Percentiles rank a stretch among this genome's conserved stretches.
Evolutionary conservation across 192 early-diverging fungal species (phyloP).

Genomic region (Gonapodya prolifera): DNA sequence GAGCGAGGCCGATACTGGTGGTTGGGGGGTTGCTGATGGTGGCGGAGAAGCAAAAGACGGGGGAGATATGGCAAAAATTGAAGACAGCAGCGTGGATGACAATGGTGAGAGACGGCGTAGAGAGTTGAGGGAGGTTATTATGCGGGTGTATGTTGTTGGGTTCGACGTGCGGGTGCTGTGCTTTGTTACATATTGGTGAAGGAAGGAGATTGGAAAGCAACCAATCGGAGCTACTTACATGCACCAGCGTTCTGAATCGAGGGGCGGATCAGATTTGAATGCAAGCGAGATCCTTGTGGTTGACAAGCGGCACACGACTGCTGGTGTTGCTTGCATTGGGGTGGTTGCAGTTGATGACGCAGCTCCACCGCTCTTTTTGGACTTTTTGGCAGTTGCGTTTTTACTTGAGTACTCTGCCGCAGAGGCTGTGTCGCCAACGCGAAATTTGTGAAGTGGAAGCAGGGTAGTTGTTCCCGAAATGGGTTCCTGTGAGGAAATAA

Average conservation of each 20-base stretch:
- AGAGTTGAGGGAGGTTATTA: constrained; percentile 20
- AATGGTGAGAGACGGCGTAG: constrained; percentile 15
- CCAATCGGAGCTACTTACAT: constrained; percentile 26
- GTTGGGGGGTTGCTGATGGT: constrained; percentile 24
- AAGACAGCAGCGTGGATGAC: not conserved
- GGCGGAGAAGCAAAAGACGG: constrained; percentile 32
- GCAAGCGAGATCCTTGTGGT: constrained; percentile 46
- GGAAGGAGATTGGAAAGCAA: constrained; percentile 29
- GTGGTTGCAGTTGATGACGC: constrained; percentile 14
- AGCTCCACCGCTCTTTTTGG: constrained; percentile 25
- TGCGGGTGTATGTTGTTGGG: constrained; percentile 23
- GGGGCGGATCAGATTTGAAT: constrained; percentile 44
- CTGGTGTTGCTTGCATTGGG: not conserved
- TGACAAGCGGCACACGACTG: constrained; percentile 42
- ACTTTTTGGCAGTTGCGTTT: not conserved
- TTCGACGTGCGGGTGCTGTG: constrained; percentile 18
- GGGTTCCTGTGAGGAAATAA: too few relatives aligned
- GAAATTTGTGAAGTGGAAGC: constrained; percentile 19
- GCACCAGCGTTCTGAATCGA: constrained; percentile 35
- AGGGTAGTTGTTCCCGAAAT: not conserved
- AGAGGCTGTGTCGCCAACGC: constrained; percentile 60
- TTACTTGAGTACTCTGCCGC: constrained; percentile 34
- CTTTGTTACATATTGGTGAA: not conserved
- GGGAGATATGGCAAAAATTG: not conserved
- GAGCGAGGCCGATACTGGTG: constrained; percentile 19